Evolutionary conservation across 2,329 filamentous ascomycete species (phyloP).

Genomic region (Corinectria fuckeliana): DNA sequence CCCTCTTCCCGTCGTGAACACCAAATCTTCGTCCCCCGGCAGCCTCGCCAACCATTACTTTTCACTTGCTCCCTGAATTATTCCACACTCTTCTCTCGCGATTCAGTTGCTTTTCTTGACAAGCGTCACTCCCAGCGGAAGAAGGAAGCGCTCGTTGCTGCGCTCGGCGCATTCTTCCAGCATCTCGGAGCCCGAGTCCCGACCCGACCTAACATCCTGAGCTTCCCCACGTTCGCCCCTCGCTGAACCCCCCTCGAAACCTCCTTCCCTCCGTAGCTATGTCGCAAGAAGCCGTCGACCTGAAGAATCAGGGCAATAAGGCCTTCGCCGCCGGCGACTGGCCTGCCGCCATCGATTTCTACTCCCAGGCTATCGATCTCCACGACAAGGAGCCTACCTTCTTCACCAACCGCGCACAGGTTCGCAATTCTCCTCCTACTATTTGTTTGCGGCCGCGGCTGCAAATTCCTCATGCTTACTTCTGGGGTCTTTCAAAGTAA

Average conservation of each 20-base stretch:
- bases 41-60: conserved; percentile 20
- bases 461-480: conserved; percentile 52
- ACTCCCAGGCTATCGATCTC: conserved; percentile 85
- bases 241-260: not conserved
- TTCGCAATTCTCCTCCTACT: conserved; percentile 49
- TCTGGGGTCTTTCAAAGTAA: not conserved
- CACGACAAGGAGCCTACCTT: conserved; percentile 87
- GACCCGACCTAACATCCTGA: conserved; percentile 22
- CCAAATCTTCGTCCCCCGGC: conserved; percentile 12
- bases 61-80: conserved; percentile 2
- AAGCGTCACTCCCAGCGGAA: not conserved
- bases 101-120: not conserved
- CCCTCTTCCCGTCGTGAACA: conserved; percentile 33
- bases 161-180: conserved; percentile 34
- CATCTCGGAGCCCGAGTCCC: conserved; percentile 24
- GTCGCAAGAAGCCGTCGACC: conserved; percentile 73
- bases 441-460: not conserved
- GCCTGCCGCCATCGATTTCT: conserved; percentile 80
- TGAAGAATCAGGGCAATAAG: conserved; percentile 95
- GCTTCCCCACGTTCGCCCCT: conserved; percentile 15
- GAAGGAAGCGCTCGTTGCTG: conserved; percentile 14
- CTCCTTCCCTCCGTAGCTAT: conserved; percentile 41
- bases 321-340: conserved; percentile 90
- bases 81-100: conserved; percentile 15
- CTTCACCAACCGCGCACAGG: conserved; percentile 94